phyloP scores from a whole-genome alignment of 2,329 filamentous ascomycete genomes.

The Cladosporium sp. region DNA sequence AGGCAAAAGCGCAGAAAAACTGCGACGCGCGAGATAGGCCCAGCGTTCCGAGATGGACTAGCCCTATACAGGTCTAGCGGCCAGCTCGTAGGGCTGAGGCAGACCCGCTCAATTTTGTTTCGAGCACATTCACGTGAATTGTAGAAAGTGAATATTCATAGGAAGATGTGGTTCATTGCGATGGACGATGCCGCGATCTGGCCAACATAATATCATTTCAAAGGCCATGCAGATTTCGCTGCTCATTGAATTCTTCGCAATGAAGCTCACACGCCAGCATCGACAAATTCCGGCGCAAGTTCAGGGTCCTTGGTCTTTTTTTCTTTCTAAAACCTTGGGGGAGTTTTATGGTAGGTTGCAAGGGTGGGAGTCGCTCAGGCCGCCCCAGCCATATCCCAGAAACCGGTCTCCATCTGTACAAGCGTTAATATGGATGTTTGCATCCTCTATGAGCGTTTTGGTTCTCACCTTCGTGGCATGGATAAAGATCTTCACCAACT shows the following conservation, averaged over 20 bases:
- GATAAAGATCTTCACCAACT: conserved; percentile 78
- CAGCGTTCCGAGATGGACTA: not conserved
- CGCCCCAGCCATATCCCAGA: conserved; percentile 66
- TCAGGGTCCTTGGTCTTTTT: not conserved
- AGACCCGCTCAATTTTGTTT: not conserved
- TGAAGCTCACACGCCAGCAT: not conserved
- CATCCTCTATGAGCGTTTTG: not conserved
- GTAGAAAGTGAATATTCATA: not conserved
- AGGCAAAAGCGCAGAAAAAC: conserved; percentile 5
- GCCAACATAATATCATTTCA: no score
- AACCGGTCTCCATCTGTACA: conserved; percentile 61
- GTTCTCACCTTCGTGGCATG: conserved; percentile 72
- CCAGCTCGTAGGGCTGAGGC: not conserved
- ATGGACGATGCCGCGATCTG: no score
- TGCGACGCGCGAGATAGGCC: not conserved
- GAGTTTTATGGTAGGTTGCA: not conserved
- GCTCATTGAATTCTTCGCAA: no score
- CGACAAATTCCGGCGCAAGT: not conserved
- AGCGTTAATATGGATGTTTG: conserved; percentile 29
- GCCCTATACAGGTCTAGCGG: not conserved
- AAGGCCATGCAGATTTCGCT: no score
- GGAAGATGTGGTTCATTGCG: not conserved
- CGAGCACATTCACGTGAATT: not conserved
- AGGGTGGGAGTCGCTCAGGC: not conserved
- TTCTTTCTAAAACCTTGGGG: not conserved